Percentiles rank a stretch among this genome's conserved stretches.
Conservation (phyloP, 139 green algal species). For the Picochlorum sp. region DNA sequence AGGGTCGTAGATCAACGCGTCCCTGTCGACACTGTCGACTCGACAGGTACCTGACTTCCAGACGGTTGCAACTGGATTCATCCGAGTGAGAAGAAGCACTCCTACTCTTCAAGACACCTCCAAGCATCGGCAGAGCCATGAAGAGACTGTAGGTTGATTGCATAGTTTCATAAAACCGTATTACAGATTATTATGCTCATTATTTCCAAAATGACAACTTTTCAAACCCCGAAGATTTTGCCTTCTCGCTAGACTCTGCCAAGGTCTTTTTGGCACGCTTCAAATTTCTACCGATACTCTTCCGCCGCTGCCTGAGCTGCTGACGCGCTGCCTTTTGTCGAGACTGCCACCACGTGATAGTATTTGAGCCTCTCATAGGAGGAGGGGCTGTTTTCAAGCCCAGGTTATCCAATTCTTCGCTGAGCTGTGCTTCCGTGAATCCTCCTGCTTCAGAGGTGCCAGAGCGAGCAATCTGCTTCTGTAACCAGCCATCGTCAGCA, state of each 20-base stretch:
- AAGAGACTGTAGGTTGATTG: no score
- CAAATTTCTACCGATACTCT: background rate
- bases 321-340: conserved; percentile 35
- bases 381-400: conserved; percentile 23
- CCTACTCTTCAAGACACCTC: no score
- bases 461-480: conserved; percentile 21
- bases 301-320: background rate
- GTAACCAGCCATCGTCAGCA: conserved; percentile 22
- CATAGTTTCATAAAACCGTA: no score
- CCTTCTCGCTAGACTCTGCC: background rate
- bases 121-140: no score
- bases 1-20: no score
- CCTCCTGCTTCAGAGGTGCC: conserved; percentile 35
- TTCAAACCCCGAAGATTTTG: background rate
- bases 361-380: conserved; percentile 36
- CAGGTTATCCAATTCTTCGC: conserved; percentile 28
- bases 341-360: conserved; percentile 72
- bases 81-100: no score
- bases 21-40: no score
- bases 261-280: background rate
- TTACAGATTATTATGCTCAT: background rate
- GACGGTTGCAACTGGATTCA: no score
- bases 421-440: conserved; percentile 65
- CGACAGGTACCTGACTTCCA: no score
- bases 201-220: background rate